A percentile compares a stretch with the other conserved stretches of the same genome.
Evolutionary conservation across 1,139 yeast genomes (phyloP).

Genomic region (Hemisphaericaspora subhashii): DNA sequence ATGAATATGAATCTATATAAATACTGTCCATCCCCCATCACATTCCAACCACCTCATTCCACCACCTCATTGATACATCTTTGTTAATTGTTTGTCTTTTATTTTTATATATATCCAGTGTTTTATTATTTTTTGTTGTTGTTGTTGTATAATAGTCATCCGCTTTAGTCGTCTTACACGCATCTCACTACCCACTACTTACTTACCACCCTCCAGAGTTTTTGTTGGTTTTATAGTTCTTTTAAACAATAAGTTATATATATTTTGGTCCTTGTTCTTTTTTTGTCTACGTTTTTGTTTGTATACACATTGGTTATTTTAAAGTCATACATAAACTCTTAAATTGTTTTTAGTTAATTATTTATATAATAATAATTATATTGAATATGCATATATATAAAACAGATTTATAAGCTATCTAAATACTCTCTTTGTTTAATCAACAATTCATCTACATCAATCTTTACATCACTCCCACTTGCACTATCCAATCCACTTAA

Average conservation of each 20-base stretch:
- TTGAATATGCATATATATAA: too few relatives aligned
- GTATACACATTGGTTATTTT: neutral
- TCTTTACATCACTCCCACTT: neutral
- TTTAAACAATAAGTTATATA: neutral
- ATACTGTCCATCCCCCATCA: neutral
- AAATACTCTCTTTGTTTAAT: constrained; percentile 2
- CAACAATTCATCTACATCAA: constrained; percentile 1
- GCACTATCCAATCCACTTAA: neutral
- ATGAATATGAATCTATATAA: neutral
- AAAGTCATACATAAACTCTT: neutral
- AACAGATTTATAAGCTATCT: neutral
- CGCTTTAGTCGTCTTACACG: too few relatives aligned
- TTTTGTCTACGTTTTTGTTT: too few relatives aligned
- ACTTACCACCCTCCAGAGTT: neutral
- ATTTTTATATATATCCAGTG: constrained; percentile 2
- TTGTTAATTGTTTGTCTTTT: constrained; percentile 1
- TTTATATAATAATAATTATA: neutral
- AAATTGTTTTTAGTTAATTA: neutral
- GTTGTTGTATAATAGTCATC: constrained; percentile 1
- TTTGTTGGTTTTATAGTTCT: neutral
- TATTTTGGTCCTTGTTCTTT: too few relatives aligned
- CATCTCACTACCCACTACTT: neutral
- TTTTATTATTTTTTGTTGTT: neutral
- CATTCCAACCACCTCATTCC: neutral
- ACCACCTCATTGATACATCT: constrained; percentile 3